These are phyloP conservation scores for Fistulina hepatica DNA, from an alignment of 1,284 basidiomycete species.

Conservation along the genomic window DNA sequence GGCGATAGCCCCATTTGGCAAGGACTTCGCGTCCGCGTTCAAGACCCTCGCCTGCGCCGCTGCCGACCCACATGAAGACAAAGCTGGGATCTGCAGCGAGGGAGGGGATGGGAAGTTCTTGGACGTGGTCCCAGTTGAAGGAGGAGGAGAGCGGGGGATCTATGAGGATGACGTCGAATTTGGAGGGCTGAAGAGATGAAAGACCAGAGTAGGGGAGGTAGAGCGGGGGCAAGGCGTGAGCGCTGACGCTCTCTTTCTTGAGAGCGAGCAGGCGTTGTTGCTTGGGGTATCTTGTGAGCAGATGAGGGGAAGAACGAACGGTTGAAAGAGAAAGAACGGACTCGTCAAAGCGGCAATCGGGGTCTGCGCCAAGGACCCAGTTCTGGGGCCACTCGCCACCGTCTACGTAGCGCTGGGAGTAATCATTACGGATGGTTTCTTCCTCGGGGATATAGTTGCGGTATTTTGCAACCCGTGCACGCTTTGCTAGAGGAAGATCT, in stretches of 20 bases:
- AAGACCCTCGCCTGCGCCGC: constrained; percentile 81
- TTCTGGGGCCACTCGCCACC: constrained; percentile 87
- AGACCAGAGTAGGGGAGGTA: constrained; percentile 58
- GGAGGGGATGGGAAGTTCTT: constrained; percentile 72
- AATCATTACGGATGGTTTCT: constrained; percentile 92
- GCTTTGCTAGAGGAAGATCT: constrained; percentile 61
- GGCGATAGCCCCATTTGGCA: constrained; percentile 88
- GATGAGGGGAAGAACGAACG: constrained; percentile 2
- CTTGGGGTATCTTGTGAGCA: constrained; percentile 94
- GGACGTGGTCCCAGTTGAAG: constrained; percentile 78
- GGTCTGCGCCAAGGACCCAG: constrained; percentile 79
- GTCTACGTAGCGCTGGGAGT: constrained; percentile 83
- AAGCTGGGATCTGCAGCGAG: constrained; percentile 89
- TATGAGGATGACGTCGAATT: constrained; percentile 91
- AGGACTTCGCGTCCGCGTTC: constrained; percentile 89
- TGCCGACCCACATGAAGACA: constrained; percentile 95
- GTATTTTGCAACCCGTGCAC: constrained; percentile 56
- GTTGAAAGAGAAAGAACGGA: constrained; percentile 32
- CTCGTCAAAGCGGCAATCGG: constrained; percentile 87
- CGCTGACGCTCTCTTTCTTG: constrained; percentile 63
- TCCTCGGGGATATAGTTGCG: constrained; percentile 80
- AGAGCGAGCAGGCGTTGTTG: constrained; percentile 72
- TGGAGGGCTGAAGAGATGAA: constrained; percentile 43
- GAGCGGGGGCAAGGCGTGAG: constrained; percentile 50
- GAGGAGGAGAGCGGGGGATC: constrained; percentile 80